Conservation (phyloP, 345 rosid species). For the Aegle marmelos region DNA sequence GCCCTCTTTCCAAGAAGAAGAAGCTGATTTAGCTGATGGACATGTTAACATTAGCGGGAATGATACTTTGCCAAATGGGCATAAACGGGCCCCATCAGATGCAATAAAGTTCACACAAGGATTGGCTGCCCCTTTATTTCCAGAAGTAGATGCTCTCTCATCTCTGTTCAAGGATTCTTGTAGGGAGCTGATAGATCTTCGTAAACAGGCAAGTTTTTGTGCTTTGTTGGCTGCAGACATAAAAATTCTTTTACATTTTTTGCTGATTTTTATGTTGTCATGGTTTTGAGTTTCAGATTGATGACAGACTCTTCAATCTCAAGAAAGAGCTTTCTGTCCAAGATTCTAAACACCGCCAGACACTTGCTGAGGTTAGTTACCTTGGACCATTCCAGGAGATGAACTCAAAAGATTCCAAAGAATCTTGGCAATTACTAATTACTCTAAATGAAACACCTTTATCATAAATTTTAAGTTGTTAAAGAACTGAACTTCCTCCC, state of each 20-base stretch:
- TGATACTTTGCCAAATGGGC: constrained; percentile 74
- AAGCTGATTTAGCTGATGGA: constrained; percentile 60
- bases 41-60: constrained; percentile 51
- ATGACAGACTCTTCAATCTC: constrained; percentile 77
- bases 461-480: constrained; percentile 3
- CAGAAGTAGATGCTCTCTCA: constrained; percentile 88
- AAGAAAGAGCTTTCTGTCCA: constrained; percentile 91
- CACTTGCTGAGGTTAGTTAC: constrained; percentile 78
- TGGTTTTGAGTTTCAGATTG: constrained; percentile 58
- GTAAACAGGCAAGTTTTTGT: constrained; percentile 58
- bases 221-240: not conserved
- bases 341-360: constrained; percentile 92
- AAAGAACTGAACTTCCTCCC: not conserved
- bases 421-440: not conserved
- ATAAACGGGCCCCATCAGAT: constrained; percentile 55
- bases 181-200: constrained; percentile 84
- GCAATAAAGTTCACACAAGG: constrained; percentile 49
- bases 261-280: constrained; percentile 11
- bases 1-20: constrained; percentile 86
- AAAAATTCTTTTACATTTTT: not conserved
- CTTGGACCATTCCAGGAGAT: not conserved
- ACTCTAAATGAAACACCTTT: not conserved
- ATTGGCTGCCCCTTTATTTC: constrained; percentile 69
- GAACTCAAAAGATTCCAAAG: not conserved
- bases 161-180: constrained; percentile 86